Base-by-base conservation (phyloP, 2,329 filamentous ascomycete genomes). In the Chaetomiaceae sp. region DNA sequence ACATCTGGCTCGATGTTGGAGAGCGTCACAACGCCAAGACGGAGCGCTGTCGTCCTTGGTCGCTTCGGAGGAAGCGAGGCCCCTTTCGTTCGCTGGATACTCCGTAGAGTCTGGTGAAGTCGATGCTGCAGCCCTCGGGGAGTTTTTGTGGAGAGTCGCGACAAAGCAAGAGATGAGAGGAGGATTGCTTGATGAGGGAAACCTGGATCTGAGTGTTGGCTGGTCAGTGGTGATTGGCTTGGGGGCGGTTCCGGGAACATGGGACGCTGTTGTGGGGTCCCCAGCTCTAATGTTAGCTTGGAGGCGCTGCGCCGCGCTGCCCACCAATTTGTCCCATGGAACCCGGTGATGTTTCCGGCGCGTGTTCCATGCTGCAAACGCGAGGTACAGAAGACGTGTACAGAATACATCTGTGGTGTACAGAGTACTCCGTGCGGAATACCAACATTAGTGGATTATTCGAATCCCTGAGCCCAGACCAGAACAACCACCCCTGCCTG, bases 21-120 rank as follows among this genome's bases (percentile, higher is more conserved):
- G 45, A 44, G 27, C 17, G 51, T 51, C 33, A 38, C 51, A 54
- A 27, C 25, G 51, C 51, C 54, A 56, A 56, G 54, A 23, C 49
- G 54, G 54, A 54, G 47, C 23, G 33, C 23, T 33, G 42, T 13
- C 19, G 37, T 17, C 46, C 54, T 52, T 50, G 44, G 16, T 43
- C 39, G 20, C 41, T 51, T 53, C 51, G 44, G 35, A 46, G 31
- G 40, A 48, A 54, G 51, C 48, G 34, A 41, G 44, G 6, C 30
- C 21, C 30, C 27, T 50, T n/a, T n/a, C 17, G 46, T 20, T 42
- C 17, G 7, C 35, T 27, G 16, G n/a, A n/a, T n/a, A n/a, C n/a
- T n/a, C n/a, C n/a, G n/a, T n/a, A n/a, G n/a, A n/a, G n/a, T n/a
- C n/a, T n/a, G n/a, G n/a, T n/a, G n/a, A n/a, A n/a, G n/a, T n/a